Base-by-base conservation (phyloP, 2,329 filamentous ascomycete species). In the Claviceps sorghi region DNA sequence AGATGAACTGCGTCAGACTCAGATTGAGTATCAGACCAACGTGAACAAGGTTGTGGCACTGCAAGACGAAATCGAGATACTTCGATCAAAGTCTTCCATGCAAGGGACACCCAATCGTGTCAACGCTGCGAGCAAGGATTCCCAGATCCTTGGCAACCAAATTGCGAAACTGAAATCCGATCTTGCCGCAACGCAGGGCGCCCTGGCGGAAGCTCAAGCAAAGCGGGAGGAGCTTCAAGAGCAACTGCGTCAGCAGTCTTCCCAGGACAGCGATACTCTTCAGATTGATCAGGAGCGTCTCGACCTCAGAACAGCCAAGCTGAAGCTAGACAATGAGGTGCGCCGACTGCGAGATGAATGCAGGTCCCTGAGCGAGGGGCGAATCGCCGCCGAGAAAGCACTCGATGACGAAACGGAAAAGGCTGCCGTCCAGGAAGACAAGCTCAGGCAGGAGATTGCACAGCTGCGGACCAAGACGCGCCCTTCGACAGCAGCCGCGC, bases 1-100 rank as follows among this genome's bases (percentile, higher is more conserved):
- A 51, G 84, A 89, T 57, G 82, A 88, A 52, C 73, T 89, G 9
- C 79, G 84, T n/a, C 72, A 83, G 49, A 78, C 78, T 29, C 79
- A 82, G 57, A 74, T 83, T 22, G 80, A 83, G 57, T 76, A 80
- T 61, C 77, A 80, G 57, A 64, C 73, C 1, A 73, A 86, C 54
- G 72, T 73, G 48, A 82, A 86, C 57, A 87, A 82, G 63, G 72
- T 82, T 2, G 78, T 84, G 53, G 75, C 76, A 8, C 65, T 90
- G 21, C 84, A 90, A 62, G 85, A 89, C 57, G 86, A 89, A 62
- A 74, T 88, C n/a, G 82, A 87, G 51, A 78, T 87, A 30, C 68
- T 90, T 15, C 84, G 88, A 63, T 60, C 52, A 34, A 63, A 51
- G 38, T 36, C 51, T 36, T 26, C 40, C 36, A 42, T 40, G 5